phyloP scores from a whole-genome alignment of 805 yeast genomes.

The Clavispora vitiphila region DNA sequence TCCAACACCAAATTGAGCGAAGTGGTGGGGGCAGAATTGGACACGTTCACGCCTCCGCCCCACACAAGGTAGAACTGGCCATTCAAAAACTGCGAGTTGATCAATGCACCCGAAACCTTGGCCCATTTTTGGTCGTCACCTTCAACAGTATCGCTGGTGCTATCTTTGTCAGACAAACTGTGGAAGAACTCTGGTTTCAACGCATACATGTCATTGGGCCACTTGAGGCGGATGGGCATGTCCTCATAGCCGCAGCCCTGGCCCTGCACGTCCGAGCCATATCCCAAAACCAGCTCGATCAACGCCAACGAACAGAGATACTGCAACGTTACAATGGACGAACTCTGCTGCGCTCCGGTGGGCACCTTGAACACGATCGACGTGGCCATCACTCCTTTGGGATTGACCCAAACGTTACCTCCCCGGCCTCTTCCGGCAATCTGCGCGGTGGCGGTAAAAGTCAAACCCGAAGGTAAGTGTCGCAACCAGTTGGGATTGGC shows the following conservation, averaged over 20 bases:
- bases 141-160: slow-evolving; percentile 33
- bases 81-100: slow-evolving; percentile 67
- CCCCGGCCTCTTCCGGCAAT: slow-evolving; percentile 93
- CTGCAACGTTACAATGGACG: slow-evolving; percentile 77
- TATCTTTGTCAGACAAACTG: slow-evolving; percentile 24
- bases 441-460: slow-evolving; percentile 74
- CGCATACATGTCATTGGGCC: slow-evolving; percentile 95
- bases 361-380: slow-evolving; percentile 67
- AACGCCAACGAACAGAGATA: slow-evolving; percentile 80
- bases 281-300: slow-evolving; percentile 66
- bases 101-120: slow-evolving; percentile 80
- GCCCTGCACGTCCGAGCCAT: slow-evolving; percentile 40
- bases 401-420: slow-evolving; percentile 92
- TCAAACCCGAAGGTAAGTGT: slow-evolving; percentile 64
- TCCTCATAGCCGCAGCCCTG: slow-evolving; percentile 55
- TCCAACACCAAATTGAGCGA: slow-evolving; percentile 71
- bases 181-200: slow-evolving; percentile 55
- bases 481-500: slow-evolving; percentile 57
- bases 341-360: slow-evolving; percentile 31
- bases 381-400: slow-evolving; percentile 83
- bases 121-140: slow-evolving; percentile 62
- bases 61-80: slow-evolving; percentile 61
- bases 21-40: slow-evolving; percentile 86
- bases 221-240: slow-evolving; percentile 77
- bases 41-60: slow-evolving; percentile 85